A percentile compares a stretch with the other conserved stretches of the same genome.
These are phyloP conservation scores for Neospora caninum DNA, from an alignment of 169 alveolate species.

Conservation along the genomic window DNA sequence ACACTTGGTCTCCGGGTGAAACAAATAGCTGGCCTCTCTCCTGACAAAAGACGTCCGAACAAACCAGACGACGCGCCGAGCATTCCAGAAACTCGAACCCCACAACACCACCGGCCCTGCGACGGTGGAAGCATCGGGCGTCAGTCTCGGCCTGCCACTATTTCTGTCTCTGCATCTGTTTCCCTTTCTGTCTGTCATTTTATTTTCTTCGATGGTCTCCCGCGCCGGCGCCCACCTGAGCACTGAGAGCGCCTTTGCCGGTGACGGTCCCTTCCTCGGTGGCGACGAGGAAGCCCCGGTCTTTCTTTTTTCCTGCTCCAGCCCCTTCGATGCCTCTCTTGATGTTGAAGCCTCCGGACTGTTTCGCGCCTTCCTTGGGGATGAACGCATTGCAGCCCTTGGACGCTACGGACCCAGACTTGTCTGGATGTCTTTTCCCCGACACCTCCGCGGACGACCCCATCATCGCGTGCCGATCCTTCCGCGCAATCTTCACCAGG, in stretches of 20 bases:
- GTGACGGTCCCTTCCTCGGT: conserved; percentile 39
- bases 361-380: conserved; percentile 47
- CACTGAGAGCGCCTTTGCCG: conserved; percentile 31
- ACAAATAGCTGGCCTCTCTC: conserved; percentile 55
- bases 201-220: too few relatives aligned
- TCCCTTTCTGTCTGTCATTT: too few relatives aligned
- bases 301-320: background rate
- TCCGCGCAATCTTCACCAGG: conserved; percentile 16
- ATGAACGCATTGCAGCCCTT: conserved; percentile 39
- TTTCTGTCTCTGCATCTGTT: too few relatives aligned
- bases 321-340: conserved; percentile 20
- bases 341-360: background rate
- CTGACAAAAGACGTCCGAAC: background rate
- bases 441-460: background rate
- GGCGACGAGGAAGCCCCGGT: conserved; percentile 48
- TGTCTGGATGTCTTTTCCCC: background rate
- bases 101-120: too few relatives aligned
- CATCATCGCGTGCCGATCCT: background rate
- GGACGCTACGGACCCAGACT: background rate
- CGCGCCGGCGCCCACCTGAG: conserved; percentile 27
- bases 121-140: too few relatives aligned
- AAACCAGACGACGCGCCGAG: background rate
- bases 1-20: conserved; percentile 49
- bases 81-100: too few relatives aligned
- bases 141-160: too few relatives aligned